These are phyloP conservation scores for Colletotrichum navitas DNA, from an alignment of 2,329 filamentous ascomycete species.

Conservation along the genomic window DNA sequence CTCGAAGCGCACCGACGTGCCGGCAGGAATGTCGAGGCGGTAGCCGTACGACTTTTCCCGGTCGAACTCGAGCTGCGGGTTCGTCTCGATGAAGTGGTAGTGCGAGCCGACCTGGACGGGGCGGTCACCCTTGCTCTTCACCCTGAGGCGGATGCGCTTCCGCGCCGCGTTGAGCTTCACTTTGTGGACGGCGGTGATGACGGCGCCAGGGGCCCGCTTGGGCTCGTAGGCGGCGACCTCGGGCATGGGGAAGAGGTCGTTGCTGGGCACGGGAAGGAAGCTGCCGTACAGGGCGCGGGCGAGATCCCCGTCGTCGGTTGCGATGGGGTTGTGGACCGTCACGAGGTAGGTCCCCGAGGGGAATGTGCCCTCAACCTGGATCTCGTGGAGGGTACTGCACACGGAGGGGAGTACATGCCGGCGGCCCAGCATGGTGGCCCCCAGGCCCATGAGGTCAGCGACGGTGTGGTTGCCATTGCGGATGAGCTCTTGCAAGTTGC, in stretches of 20 bases:
- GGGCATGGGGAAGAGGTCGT: constrained; percentile 75
- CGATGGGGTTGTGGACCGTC: constrained; percentile 91
- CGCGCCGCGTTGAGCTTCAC: constrained; percentile 81
- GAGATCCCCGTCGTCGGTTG: constrained; percentile 86
- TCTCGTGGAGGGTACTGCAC: constrained; percentile 80
- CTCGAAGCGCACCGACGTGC: constrained; percentile 93
- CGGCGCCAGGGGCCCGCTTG: constrained; percentile 81
- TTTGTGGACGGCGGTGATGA: constrained; percentile 76
- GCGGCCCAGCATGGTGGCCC: constrained; percentile 91
- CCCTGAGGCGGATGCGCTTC: constrained; percentile 78
- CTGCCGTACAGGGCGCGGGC: constrained; percentile 90
- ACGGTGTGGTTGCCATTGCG: constrained; percentile 95
- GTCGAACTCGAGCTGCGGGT: constrained; percentile 90
- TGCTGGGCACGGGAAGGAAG: constrained; percentile 84
- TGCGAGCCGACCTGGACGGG: constrained; percentile 95
- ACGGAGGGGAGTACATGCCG: constrained; percentile 92
- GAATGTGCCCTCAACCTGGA: constrained; percentile 96
- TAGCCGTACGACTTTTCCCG: constrained; percentile 85
- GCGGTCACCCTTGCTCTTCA: constrained; percentile 89
- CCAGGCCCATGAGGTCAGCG: constrained; percentile 92
- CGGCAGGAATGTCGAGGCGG: constrained; percentile 89
- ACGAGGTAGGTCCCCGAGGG: constrained; percentile 92
- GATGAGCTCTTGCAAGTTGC: constrained; percentile 94
- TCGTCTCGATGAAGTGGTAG: constrained; percentile 97
- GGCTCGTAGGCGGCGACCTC: constrained; percentile 75